Percentiles rank a stretch among this genome's conserved stretches.
Conservation (phyloP, 352 stramenopile genomes). For the Elongisporangium prolatum region DNA sequence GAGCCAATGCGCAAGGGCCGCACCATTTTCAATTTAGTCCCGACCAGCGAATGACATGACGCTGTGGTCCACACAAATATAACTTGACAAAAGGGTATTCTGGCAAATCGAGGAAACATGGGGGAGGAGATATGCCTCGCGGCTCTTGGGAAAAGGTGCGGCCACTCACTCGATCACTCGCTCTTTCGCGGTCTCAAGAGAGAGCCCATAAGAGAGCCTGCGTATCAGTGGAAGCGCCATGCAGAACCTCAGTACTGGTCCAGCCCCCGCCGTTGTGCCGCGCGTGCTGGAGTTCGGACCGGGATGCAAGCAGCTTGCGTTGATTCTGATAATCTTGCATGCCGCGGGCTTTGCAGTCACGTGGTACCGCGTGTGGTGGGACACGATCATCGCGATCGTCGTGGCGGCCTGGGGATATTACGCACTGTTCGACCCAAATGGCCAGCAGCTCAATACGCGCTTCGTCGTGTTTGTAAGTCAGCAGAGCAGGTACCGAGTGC, state of each 20-base stretch:
- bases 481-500: not conserved
- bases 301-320: slow-evolving; percentile 49
- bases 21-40: slow-evolving; percentile 31
- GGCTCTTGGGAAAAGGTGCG: not conserved
- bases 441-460: slow-evolving; percentile 30
- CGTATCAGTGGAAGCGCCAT: not conserved
- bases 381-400: slow-evolving; percentile 53
- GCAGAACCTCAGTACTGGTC: not conserved
- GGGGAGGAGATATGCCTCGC: not conserved
- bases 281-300: slow-evolving; percentile 65
- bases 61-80: slow-evolving; percentile 8
- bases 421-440: slow-evolving; percentile 40
- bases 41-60: not conserved
- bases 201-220: not conserved
- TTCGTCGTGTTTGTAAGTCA: slow-evolving; percentile 22
- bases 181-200: not conserved
- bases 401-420: slow-evolving; percentile 53
- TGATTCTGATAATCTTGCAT: slow-evolving; percentile 47
- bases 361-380: slow-evolving; percentile 82
- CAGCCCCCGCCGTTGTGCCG: slow-evolving; percentile 9
- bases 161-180: not conserved
- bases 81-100: not conserved
- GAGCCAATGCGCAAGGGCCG: slow-evolving; percentile 71
- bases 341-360: slow-evolving; percentile 62
- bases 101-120: not conserved